Evolutionary conservation across 176 grass and related monocot species (phyloP).

Genomic region (Raddia distichophylla): DNA sequence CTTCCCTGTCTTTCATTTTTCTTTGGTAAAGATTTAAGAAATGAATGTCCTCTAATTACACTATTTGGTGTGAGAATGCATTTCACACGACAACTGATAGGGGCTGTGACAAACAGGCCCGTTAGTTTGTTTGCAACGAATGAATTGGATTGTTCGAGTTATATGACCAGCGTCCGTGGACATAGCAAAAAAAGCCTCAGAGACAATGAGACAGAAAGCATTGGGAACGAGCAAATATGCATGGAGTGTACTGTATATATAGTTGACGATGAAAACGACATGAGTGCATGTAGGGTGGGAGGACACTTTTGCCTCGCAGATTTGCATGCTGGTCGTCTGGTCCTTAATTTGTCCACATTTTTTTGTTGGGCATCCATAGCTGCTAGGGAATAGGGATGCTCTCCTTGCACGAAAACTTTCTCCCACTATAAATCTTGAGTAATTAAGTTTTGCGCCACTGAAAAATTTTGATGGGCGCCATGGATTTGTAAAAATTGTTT

Average conservation of each 20-base stretch:
- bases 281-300: neutral
- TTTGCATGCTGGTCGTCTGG: neutral
- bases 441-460: too few relatives aligned
- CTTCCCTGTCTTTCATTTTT: too few relatives aligned
- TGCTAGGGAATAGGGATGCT: too few relatives aligned
- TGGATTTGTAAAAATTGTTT: too few relatives aligned
- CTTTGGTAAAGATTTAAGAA: too few relatives aligned
- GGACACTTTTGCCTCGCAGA: neutral
- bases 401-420: too few relatives aligned
- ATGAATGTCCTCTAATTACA: too few relatives aligned
- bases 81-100: neutral
- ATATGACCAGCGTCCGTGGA: conserved; percentile 18
- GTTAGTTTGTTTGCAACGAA: conserved; percentile 22
- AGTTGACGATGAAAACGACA: conserved; percentile 27
- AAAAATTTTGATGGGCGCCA: too few relatives aligned
- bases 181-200: neutral
- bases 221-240: conserved; percentile 34
- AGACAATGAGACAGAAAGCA: conserved; percentile 24
- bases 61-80: neutral
- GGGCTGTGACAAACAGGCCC: neutral
- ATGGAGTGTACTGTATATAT: neutral
- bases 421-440: too few relatives aligned
- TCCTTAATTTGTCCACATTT: too few relatives aligned
- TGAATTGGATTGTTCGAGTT: conserved; percentile 39
- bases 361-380: too few relatives aligned